Evolutionary conservation across 208 protist species (phyloP).

Genomic region (Leishmania arabica): DNA sequence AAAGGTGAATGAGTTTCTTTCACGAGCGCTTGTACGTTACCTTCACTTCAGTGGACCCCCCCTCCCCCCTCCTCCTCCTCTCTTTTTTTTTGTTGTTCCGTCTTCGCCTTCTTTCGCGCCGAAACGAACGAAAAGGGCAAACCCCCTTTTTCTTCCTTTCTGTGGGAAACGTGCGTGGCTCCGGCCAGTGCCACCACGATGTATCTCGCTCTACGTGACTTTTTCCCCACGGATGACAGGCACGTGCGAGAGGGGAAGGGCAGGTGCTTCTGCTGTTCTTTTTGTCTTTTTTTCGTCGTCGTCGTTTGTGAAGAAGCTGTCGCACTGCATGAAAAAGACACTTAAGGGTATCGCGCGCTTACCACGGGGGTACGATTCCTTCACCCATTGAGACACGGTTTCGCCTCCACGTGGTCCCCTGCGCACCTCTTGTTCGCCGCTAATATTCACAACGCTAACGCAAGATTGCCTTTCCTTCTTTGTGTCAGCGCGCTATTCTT

Average conservation of each 20-base stretch:
- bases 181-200: not conserved
- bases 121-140: not conserved
- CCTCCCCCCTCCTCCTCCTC: not conserved
- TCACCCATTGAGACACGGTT: not conserved
- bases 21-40: not conserved
- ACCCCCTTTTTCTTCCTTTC: not conserved
- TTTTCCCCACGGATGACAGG: not conserved
- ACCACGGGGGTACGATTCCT: not conserved
- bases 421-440: not conserved
- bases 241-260: not conserved
- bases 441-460: not conserved
- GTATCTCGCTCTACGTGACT: not conserved
- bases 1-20: not conserved
- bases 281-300: not conserved
- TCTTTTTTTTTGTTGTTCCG: no score
- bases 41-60: not conserved
- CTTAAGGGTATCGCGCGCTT: not conserved
- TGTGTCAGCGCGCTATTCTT: not conserved
- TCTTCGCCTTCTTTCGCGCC: not conserved
- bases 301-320: not conserved
- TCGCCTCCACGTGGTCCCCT: not conserved
- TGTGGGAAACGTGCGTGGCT: not conserved
- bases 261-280: not conserved
- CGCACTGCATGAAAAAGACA: not conserved
- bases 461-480: not conserved